Conservation (phyloP, 176 grass and related monocot species). For the Miscanthus lutarioriparius region DNA sequence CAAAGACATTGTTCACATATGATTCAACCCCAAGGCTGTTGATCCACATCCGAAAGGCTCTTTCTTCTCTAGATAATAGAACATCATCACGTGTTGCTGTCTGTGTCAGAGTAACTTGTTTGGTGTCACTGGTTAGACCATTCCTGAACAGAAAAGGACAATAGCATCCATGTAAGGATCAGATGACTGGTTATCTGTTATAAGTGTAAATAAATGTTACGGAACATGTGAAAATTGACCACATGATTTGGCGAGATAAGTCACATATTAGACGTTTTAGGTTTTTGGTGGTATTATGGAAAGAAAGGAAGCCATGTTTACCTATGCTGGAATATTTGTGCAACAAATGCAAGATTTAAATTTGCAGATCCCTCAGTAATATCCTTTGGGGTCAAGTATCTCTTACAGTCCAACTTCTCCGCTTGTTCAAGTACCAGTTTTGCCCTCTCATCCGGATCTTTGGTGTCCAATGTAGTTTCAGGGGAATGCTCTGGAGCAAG, state of each 20-base stretch:
- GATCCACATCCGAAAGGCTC: conserved; percentile 98
- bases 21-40: conserved; percentile 91
- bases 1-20: conserved; percentile 98
- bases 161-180: conserved; percentile 22
- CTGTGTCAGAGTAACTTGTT: conserved; percentile 63
- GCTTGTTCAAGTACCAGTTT: conserved; percentile 96
- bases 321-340: conserved; percentile 98
- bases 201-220: background rate
- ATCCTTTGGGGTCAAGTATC: conserved; percentile 94
- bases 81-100: conserved; percentile 71
- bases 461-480: conserved; percentile 60
- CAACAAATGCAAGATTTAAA: conserved; percentile 99
- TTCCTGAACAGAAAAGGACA: conserved; percentile 57
- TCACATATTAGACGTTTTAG: background rate
- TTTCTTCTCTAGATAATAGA: conserved; percentile 89
- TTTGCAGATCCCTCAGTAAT: conserved; percentile 97
- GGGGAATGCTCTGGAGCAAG: conserved; percentile 91
- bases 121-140: conserved; percentile 82
- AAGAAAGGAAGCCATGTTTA: conserved; percentile 37
- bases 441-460: conserved; percentile 84
- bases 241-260: background rate
- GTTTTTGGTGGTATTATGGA: background rate
- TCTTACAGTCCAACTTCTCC: conserved; percentile 94
- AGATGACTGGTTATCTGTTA: background rate
- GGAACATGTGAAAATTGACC: background rate